Conservation (phyloP, 352 stramenopile genomes). For the Pythium sp. region DNA sequence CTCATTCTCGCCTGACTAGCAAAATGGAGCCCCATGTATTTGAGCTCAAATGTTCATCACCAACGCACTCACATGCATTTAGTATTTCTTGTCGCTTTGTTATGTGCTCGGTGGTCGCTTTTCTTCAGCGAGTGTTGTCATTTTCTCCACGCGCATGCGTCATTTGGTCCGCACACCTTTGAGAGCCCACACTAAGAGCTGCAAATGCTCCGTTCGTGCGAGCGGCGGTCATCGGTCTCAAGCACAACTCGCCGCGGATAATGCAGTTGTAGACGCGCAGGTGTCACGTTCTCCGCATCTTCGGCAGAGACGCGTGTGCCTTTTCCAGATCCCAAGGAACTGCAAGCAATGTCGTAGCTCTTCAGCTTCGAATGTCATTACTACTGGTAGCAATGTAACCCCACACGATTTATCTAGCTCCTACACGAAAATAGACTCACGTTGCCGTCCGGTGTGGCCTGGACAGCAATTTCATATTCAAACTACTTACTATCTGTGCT, state of each 20-base stretch:
- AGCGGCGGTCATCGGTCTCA: background rate
- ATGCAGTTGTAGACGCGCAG: background rate
- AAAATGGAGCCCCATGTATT: background rate
- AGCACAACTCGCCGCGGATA: background rate
- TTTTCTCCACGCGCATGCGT: background rate
- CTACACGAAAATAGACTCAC: too few species aligned
- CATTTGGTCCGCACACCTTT: background rate
- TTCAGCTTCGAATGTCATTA: background rate
- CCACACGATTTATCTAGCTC: too few species aligned
- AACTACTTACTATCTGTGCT: too few species aligned
- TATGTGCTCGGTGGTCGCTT: background rate
- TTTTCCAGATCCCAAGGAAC: background rate
- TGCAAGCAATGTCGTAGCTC: background rate
- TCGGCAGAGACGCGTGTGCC: background rate
- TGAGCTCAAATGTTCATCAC: background rate
- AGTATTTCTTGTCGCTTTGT: background rate
- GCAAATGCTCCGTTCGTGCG: background rate
- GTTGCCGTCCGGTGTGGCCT: too few species aligned
- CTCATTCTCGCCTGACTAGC: background rate
- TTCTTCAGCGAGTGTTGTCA: background rate
- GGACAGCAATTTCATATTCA: too few species aligned
- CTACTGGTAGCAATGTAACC: too few species aligned
- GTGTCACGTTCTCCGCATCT: background rate
- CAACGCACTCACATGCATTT: background rate
- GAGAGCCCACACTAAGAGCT: background rate